Conservation (phyloP, 345 rosid genomes). For the Noccaea caerulescens region DNA sequence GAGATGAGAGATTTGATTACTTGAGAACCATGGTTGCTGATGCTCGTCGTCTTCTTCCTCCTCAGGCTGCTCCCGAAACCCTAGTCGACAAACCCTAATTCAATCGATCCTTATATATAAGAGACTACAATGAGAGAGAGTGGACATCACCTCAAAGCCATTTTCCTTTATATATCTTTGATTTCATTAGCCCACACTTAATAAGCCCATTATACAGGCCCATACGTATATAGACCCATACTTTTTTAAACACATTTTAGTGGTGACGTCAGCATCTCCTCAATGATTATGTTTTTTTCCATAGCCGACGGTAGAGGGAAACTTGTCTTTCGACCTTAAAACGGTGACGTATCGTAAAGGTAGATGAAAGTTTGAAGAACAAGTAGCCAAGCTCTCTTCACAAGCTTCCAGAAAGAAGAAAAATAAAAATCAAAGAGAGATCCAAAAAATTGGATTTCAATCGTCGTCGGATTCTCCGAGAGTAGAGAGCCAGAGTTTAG, state of each 20-base stretch:
- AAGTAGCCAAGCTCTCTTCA: slow-evolving; percentile 33
- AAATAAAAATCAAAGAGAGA: slow-evolving; percentile 15
- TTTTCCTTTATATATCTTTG: slow-evolving; percentile 2
- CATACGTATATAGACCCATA: background rate
- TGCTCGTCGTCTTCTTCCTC: slow-evolving; percentile 22
- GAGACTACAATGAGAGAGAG: slow-evolving; percentile 18
- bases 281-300: slow-evolving; percentile 1
- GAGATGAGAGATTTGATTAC: slow-evolving; percentile 33
- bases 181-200: background rate
- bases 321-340: background rate
- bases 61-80: slow-evolving; percentile 37
- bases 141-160: background rate
- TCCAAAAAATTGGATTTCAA: slow-evolving; percentile 22
- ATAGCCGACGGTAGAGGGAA: slow-evolving; percentile 18
- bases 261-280: slow-evolving; percentile 34
- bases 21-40: slow-evolving; percentile 49
- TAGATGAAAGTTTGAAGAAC: slow-evolving; percentile 37
- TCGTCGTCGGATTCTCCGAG: slow-evolving; percentile 27
- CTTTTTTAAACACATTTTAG: background rate
- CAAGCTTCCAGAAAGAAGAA: slow-evolving; percentile 38
- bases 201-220: background rate
- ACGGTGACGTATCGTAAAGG: slow-evolving; percentile 38
- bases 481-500: slow-evolving; percentile 10
- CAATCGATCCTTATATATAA: slow-evolving; percentile 29
- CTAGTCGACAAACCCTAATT: slow-evolving; percentile 40